Base-by-base conservation (phyloP, 176 grass and related monocot genomes). In the Aegilops bicornis region DNA sequence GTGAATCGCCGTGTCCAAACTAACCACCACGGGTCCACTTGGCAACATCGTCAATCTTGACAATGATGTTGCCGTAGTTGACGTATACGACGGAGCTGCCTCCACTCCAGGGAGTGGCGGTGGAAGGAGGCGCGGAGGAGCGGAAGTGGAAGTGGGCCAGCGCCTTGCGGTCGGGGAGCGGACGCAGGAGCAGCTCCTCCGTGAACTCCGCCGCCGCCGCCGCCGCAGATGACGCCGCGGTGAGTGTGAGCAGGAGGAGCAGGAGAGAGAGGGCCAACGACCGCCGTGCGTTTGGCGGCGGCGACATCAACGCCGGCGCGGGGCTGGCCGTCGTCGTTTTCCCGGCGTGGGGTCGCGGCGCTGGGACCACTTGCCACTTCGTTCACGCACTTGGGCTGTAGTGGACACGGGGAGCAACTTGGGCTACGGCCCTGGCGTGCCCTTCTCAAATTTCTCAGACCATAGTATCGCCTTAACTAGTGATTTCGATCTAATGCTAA, bases 201-300 rank as follows among this genome's bases (percentile, higher is more conserved):
- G 86, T 87, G 88, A 98, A 98, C 73, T 87, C 86, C 77, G 96
- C 96, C 65, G 33, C 64, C 11, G 37, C 22, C 30, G 32, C n/a
- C 16, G 60, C 74, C 48, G 79, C 76, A 48, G 64, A 78, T 29
- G 31, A 24, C 2, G 73, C 19, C 11, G 62, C 4, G 47, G 76
- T 17, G 64, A 87, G 42, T n/a, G 62, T 16, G 54, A 73, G 22
- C 42, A 73, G 22, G 69, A 87, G 25, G 59, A 76, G 14, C 47
- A 64, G 20, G 66, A 89, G 32, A 20, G 77, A 14, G 72, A 89
- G 64, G 77, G 76, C 14, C 25, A 36, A 27, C 68, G 12, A 6
- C 32, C 16, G 30, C 11, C 8, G 69, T 3, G 62, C 2, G 15
- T 64, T 30, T 30, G 58, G 14, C 42, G 72, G 59, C 24, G 87